Percentiles rank a stretch among this genome's conserved stretches.
These are phyloP conservation scores for Arachis stenosperma DNA, from an alignment of 306 rosid genomes.

Conservation along the genomic window DNA sequence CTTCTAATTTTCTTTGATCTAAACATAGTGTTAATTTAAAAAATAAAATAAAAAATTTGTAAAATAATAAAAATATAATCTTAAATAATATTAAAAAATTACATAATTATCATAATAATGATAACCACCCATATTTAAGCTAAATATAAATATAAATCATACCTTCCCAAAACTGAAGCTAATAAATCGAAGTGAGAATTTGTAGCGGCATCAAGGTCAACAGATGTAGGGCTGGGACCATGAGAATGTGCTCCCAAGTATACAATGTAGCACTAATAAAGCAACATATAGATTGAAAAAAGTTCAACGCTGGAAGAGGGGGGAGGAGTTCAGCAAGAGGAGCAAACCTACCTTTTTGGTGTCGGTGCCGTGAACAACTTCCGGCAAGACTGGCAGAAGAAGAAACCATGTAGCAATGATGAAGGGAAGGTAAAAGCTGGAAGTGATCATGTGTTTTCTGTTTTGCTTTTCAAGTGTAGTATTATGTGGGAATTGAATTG, in stretches of 20 bases:
- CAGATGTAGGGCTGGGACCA: constrained; percentile 27
- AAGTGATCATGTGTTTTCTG: background rate
- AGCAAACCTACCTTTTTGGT: constrained; percentile 17
- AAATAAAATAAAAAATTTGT: too few relatives aligned
- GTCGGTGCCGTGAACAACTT: constrained; percentile 13
- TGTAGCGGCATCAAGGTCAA: constrained; percentile 21
- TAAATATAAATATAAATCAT: background rate
- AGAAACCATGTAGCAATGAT: constrained; percentile 5
- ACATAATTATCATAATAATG: too few relatives aligned
- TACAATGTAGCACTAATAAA: constrained; percentile 27
- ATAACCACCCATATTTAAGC: too few relatives aligned
- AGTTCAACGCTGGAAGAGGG: background rate
- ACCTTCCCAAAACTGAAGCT: constrained; percentile 42
- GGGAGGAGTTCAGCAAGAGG: background rate
- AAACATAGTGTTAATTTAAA: too few relatives aligned
- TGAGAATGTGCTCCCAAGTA: constrained; percentile 44
- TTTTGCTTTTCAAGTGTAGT: too few relatives aligned
- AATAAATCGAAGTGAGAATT: constrained; percentile 40
- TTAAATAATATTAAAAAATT: too few relatives aligned
- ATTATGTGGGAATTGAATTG: background rate
- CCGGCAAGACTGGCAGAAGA: background rate
- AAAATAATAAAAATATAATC: too few relatives aligned
- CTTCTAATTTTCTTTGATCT: too few relatives aligned
- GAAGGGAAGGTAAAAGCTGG: background rate
- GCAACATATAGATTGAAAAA: background rate